Conservation (phyloP, 176 grass and related monocot genomes). For the Musa itinerans region DNA sequence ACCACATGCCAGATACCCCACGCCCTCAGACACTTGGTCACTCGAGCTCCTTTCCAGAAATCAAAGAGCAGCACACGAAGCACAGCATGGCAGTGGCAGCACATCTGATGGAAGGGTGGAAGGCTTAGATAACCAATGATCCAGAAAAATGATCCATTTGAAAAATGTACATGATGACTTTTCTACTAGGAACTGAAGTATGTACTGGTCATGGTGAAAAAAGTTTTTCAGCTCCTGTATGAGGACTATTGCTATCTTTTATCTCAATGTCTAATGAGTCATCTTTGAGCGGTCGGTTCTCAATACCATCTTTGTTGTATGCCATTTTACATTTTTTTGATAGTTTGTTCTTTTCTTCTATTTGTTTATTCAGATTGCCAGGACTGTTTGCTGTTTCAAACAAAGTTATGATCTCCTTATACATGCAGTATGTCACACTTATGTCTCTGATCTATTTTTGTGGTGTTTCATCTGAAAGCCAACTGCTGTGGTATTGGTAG, state of each 20-base stretch:
- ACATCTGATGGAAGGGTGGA: neutral
- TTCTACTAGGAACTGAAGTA: neutral
- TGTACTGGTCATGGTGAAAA: neutral
- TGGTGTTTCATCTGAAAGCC: neutral
- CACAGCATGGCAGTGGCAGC: neutral
- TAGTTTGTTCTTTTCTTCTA: too few species aligned
- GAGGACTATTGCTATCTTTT: neutral
- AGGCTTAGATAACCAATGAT: neutral
- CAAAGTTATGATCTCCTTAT: neutral
- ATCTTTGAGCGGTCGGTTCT: neutral
- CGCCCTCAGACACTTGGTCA: conserved; percentile 15
- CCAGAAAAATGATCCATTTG: neutral
- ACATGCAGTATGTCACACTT: neutral
- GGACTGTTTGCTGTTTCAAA: neutral
- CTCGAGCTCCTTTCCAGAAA: conserved; percentile 18
- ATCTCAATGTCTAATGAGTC: neutral
- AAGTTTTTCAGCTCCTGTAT: neutral
- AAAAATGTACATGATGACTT: neutral
- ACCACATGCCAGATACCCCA: conserved; percentile 21
- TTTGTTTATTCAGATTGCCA: too few species aligned
- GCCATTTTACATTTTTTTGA: neutral
- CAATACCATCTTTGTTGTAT: neutral
- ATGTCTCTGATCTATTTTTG: neutral
- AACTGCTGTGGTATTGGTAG: neutral
- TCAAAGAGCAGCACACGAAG: conserved; percentile 15